Conservation (phyloP, 2,329 filamentous ascomycete species). For the Calonectria ilicicola region DNA sequence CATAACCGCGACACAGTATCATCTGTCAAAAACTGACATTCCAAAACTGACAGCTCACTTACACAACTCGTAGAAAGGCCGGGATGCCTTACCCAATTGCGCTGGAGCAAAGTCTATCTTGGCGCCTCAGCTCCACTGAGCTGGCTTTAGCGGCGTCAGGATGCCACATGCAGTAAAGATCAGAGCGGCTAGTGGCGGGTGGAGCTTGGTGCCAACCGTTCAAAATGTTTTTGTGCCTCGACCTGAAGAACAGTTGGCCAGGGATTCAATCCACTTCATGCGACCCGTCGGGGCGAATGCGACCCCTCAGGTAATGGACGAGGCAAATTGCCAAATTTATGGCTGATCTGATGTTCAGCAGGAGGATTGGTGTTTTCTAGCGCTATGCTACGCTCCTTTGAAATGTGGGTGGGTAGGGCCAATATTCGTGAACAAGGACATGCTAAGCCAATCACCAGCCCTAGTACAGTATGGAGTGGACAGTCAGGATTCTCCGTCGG, state of each 20-base stretch:
- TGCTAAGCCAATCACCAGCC: background rate
- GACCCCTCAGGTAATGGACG: background rate
- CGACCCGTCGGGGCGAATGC: background rate
- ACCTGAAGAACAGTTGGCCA: background rate
- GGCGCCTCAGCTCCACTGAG: background rate
- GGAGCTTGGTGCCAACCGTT: background rate
- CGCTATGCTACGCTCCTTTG: background rate
- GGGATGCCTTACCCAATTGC: background rate
- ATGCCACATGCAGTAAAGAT: background rate
- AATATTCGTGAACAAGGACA: background rate
- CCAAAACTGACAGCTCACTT: background rate
- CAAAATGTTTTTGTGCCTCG: background rate
- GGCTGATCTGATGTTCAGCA: background rate
- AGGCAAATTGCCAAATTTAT: background rate
- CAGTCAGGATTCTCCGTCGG: background rate
- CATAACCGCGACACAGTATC: background rate
- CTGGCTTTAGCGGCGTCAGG: background rate
- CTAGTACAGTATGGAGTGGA: background rate
- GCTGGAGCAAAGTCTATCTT: background rate
- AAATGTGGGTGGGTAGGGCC: background rate
- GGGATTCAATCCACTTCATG: background rate
- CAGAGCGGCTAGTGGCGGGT: background rate
- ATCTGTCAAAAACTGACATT: constrained; percentile 7
- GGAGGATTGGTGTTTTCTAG: background rate
- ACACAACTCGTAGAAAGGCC: background rate